Conservation (phyloP, 805 yeast genomes). For the Saturnispora sekii region DNA sequence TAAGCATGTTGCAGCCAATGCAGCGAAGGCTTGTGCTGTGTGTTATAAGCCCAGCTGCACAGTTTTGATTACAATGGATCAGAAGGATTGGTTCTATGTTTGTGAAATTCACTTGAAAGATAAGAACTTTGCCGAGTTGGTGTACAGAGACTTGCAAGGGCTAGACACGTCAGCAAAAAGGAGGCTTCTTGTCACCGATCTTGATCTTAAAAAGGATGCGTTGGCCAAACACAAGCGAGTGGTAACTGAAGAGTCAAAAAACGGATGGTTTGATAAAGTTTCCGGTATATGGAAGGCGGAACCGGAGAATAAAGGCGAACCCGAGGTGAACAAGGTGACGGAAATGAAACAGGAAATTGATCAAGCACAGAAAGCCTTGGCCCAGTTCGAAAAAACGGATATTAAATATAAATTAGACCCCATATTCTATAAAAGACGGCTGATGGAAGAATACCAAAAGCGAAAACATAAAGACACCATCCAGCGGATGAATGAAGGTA, state of each 20-base stretch:
- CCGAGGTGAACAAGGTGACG: slow-evolving; percentile 1
- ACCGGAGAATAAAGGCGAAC: neutral
- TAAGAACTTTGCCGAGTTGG: slow-evolving; percentile 31
- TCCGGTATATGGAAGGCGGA: slow-evolving; percentile 1
- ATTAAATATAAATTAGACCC: slow-evolving; percentile 32
- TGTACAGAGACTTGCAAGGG: slow-evolving; percentile 26
- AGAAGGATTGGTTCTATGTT: slow-evolving; percentile 44
- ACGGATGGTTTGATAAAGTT: slow-evolving; percentile 7
- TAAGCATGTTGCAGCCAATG: slow-evolving; percentile 33
- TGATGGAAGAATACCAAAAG: slow-evolving; percentile 29
- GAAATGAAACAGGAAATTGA: slow-evolving; percentile 9
- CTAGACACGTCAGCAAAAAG: slow-evolving; percentile 13
- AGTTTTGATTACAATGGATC: slow-evolving; percentile 34
- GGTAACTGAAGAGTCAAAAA: slow-evolving; percentile 6
- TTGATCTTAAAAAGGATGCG: slow-evolving; percentile 21
- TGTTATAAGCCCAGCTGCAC: slow-evolving; percentile 41
- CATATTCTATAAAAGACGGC: slow-evolving; percentile 33
- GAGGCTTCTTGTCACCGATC: slow-evolving; percentile 19
- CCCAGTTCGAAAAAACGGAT: slow-evolving; percentile 25
- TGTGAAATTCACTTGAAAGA: slow-evolving; percentile 42
- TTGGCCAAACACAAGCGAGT: slow-evolving; percentile 30
- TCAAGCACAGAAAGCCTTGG: slow-evolving; percentile 3
- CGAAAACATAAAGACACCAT: slow-evolving; percentile 23
- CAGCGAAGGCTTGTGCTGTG: slow-evolving; percentile 36
- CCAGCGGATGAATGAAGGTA: slow-evolving; percentile 28